phyloP scores from a whole-genome alignment of 192 early-diverging fungal genomes.

The Backusella australiensis region DNA sequence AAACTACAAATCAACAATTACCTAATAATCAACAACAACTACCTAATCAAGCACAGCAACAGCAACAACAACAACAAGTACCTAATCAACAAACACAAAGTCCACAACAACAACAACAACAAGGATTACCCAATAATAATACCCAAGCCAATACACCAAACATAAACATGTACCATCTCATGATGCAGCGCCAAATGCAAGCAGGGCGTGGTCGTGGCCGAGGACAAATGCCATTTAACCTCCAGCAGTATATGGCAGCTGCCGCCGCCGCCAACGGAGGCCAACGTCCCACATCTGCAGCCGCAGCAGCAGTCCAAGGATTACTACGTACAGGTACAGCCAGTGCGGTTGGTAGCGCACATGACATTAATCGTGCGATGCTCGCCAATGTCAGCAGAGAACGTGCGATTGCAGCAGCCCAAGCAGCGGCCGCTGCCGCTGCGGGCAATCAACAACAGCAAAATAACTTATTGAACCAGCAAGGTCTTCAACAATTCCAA shows the following conservation, averaged over 20 bases:
- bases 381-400: background rate
- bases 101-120: background rate
- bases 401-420: background rate
- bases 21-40: background rate
- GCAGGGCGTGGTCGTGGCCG: slow-evolving; percentile 23
- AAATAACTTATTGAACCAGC: background rate
- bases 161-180: background rate
- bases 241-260: slow-evolving; percentile 9
- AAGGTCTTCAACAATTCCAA: slow-evolving; percentile 24
- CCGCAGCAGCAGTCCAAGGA: background rate
- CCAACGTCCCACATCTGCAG: background rate
- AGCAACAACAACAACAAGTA: background rate
- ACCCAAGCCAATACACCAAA: background rate
- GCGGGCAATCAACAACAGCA: background rate
- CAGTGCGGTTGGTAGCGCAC: background rate
- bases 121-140: background rate
- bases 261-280: background rate
- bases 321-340: background rate
- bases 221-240: slow-evolving; percentile 16
- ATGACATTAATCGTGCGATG: background rate
- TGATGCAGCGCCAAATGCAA: slow-evolving; percentile 17
- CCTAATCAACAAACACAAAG: background rate
- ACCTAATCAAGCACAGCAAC: background rate
- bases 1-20: background rate
- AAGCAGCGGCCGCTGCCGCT: slow-evolving; percentile 6